Evolutionary conservation across 139 green algal species (phyloP).

Genomic region (Picochlorum sp.): DNA sequence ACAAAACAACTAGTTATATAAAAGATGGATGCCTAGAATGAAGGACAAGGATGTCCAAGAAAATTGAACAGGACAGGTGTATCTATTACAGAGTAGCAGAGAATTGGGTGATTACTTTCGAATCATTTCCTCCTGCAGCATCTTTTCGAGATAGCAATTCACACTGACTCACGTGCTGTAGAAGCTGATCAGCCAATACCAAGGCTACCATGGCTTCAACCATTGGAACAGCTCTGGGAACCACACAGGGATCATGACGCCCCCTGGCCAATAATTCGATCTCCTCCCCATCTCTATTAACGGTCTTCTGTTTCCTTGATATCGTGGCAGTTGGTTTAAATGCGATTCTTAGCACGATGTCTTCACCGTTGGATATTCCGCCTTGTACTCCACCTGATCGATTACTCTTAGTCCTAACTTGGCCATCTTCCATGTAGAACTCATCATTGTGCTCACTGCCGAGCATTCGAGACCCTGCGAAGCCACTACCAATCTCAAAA

Average conservation of each 20-base stretch:
- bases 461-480: constrained; percentile 65
- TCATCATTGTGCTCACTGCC: constrained; percentile 94
- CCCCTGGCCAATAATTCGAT: constrained; percentile 79
- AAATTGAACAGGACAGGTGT: too few relatives aligned
- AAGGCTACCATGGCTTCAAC: constrained; percentile 97
- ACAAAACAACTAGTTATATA: too few relatives aligned
- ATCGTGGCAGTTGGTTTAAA: constrained; percentile 99
- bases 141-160: constrained; percentile 68
- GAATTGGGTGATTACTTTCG: constrained; percentile 19
- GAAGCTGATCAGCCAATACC: constrained; percentile 90
- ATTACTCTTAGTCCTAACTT: constrained; percentile 86
- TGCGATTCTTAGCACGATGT: constrained; percentile 87
- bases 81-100: too few relatives aligned
- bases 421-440: constrained; percentile 76
- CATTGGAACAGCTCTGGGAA: constrained; percentile 94
- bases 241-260: constrained; percentile 94
- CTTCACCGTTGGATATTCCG: constrained; percentile 94
- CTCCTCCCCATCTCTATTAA: constrained; percentile 61
- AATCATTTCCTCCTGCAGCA: constrained; percentile 28
- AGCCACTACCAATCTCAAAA: constrained; percentile 97
- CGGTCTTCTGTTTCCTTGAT: constrained; percentile 70
- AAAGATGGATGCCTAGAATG: too few relatives aligned
- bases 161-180: constrained; percentile 87
- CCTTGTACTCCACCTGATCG: constrained; percentile 57
- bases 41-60: too few relatives aligned